phyloP scores from a whole-genome alignment of 1,139 yeast species.

The Lizanozyma gosingica region DNA sequence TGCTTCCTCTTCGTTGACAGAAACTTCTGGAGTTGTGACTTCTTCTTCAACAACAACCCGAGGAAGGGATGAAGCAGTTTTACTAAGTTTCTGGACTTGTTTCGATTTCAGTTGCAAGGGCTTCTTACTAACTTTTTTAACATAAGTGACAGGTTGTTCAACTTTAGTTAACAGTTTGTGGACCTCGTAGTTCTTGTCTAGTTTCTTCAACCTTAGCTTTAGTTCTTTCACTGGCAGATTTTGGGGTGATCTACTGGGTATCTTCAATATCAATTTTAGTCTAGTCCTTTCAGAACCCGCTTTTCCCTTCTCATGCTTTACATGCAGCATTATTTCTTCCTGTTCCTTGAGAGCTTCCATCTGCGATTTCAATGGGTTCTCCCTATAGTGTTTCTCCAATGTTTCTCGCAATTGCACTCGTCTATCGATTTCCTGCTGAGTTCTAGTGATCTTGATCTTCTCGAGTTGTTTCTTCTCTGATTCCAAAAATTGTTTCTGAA shows the following conservation, averaged over 20 bases:
- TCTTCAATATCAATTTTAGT: constrained; percentile 21
- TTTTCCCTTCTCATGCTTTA: too few species aligned
- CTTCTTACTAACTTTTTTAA: background rate
- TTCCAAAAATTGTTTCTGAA: background rate
- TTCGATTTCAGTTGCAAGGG: background rate
- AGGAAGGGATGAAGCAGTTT: background rate
- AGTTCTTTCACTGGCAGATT: background rate
- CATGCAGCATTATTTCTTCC: constrained; percentile 8
- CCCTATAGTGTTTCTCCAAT: constrained; percentile 25
- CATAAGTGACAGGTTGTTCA: too few species aligned
- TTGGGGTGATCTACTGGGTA: constrained; percentile 10
- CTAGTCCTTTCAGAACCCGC: constrained; percentile 10
- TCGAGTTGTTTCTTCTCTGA: background rate
- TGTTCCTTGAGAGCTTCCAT: constrained; percentile 31
- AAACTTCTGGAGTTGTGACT: constrained; percentile 1
- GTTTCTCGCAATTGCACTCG: constrained; percentile 20
- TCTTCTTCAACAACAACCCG: constrained; percentile 1
- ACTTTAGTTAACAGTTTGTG: too few species aligned
- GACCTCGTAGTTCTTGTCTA: background rate
- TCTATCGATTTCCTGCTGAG: constrained; percentile 1
- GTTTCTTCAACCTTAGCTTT: background rate
- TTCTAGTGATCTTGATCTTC: background rate
- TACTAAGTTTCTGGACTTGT: background rate
- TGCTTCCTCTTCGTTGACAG: constrained; percentile 11
- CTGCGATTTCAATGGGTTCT: constrained; percentile 31